Percentiles rank a stretch among this genome's conserved stretches.
Evolutionary conservation across 148 eudicot species (phyloP).

Genomic region (Rhododendron mucronatum): DNA sequence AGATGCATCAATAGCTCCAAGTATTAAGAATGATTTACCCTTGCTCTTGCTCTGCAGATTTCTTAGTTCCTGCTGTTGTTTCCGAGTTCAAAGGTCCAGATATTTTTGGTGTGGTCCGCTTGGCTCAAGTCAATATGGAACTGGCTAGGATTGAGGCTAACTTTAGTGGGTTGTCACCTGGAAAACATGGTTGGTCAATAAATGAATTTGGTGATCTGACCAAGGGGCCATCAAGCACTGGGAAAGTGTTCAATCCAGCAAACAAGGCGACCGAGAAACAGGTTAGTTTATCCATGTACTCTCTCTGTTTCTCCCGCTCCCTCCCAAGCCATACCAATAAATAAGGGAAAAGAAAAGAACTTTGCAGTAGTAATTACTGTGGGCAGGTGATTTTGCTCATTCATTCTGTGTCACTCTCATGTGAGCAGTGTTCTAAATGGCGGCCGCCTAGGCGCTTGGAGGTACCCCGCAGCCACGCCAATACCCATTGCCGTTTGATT

Average conservation of each 20-base stretch:
- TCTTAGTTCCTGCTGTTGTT: slow-evolving; percentile 93
- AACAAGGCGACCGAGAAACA: slow-evolving; percentile 32
- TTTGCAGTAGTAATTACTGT: not conserved
- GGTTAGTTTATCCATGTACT: slow-evolving; percentile 29
- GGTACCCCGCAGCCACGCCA: too few species aligned
- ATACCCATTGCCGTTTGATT: too few species aligned
- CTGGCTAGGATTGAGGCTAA: slow-evolving; percentile 87
- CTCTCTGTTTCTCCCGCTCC: not conserved
- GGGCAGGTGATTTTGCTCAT: not conserved
- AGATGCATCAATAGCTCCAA: not conserved
- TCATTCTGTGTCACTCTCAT: not conserved
- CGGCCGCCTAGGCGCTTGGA: too few species aligned
- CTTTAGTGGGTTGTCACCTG: slow-evolving; percentile 84
- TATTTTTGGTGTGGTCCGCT: slow-evolving; percentile 86
- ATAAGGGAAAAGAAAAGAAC: not conserved
- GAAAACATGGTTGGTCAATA: slow-evolving; percentile 87
- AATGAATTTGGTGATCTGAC: slow-evolving; percentile 93
- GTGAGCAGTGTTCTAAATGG: not conserved
- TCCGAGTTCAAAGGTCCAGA: slow-evolving; percentile 92
- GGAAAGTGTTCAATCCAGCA: slow-evolving; percentile 64
- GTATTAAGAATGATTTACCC: not conserved
- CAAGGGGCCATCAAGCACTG: slow-evolving; percentile 84
- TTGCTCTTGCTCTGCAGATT: slow-evolving; percentile 43
- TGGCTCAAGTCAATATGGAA: slow-evolving; percentile 89
- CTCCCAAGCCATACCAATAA: not conserved